phyloP scores from a whole-genome alignment of 2,329 filamentous ascomycete genomes.

The Shiraia bambusicola region DNA sequence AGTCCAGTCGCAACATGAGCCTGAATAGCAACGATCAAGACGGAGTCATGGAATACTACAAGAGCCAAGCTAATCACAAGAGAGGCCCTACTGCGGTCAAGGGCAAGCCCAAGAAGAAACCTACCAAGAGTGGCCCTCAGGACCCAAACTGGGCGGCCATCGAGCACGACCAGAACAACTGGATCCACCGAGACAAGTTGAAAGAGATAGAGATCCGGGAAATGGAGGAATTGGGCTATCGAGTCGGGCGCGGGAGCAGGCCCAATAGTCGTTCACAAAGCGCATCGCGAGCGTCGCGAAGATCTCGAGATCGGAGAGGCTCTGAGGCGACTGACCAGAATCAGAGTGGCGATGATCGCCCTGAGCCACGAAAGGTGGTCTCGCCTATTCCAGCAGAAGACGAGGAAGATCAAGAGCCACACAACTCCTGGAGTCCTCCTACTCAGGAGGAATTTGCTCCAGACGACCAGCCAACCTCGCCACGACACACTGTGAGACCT shows the following conservation, averaged over 20 bases:
- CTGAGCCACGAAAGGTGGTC: constrained; percentile 33
- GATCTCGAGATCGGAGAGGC: constrained; percentile 33
- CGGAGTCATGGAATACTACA: constrained; percentile 51
- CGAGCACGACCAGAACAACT: constrained; percentile 64
- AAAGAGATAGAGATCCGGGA: constrained; percentile 79
- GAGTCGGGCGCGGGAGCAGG: constrained; percentile 50
- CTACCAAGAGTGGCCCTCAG: constrained; percentile 12
- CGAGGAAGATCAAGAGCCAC: constrained; percentile 38
- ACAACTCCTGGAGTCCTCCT: constrained; percentile 67
- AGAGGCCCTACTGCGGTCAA: constrained; percentile 18
- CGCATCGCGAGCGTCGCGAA: constrained; percentile 25
- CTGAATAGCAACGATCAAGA: constrained; percentile 50
- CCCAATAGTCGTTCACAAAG: constrained; percentile 43
- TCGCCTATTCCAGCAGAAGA: constrained; percentile 48
- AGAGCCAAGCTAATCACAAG: constrained; percentile 20
- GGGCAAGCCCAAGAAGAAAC: constrained; percentile 34
- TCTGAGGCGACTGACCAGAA: constrained; percentile 31
- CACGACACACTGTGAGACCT: constrained; percentile 52
- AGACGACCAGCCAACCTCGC: constrained; percentile 50
- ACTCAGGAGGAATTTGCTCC: constrained; percentile 74
- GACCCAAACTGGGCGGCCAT: constrained; percentile 24
- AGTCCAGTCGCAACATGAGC: constrained; percentile 46
- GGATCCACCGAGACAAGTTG: constrained; percentile 85
- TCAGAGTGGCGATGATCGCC: constrained; percentile 30
- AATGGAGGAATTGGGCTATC: constrained; percentile 74